Evolutionary conservation across 2,329 filamentous ascomycete species (phyloP).

Genomic region (Xylaria sp.): DNA sequence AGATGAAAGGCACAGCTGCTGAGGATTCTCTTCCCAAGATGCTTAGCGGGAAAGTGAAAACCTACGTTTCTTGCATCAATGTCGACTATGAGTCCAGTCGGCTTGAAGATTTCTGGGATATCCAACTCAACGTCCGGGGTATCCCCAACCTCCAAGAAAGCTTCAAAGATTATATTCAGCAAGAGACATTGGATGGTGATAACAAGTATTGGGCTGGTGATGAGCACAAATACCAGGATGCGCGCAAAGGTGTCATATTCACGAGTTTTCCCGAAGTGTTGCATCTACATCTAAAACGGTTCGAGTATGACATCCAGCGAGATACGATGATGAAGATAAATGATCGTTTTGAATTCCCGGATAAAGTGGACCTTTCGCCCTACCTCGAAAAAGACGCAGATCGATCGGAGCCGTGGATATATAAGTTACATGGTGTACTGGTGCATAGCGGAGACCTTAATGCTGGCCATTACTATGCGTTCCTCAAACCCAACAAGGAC

Average conservation of each 20-base stretch:
- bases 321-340: constrained; percentile 99
- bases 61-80: constrained; percentile 98
- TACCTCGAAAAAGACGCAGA: constrained; percentile 90
- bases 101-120: constrained; percentile 98
- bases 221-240: constrained; percentile 91
- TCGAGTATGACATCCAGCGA: constrained; percentile 95
- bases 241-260: constrained; percentile 97
- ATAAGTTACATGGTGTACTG: constrained; percentile 92
- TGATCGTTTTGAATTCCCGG: constrained; percentile 89
- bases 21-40: constrained; percentile 89
- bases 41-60: constrained; percentile 98
- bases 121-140: constrained; percentile 94
- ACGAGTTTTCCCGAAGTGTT: constrained; percentile 93
- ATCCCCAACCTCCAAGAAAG: constrained; percentile 94
- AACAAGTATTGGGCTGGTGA: constrained; percentile 97
- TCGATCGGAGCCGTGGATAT: constrained; percentile 87
- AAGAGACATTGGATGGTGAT: constrained; percentile 96
- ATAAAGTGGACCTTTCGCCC: constrained; percentile 82
- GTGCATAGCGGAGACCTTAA: constrained; percentile 98
- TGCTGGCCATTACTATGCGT: constrained; percentile 98
- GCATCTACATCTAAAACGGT: constrained; percentile 94
- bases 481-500: constrained; percentile 91
- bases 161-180: constrained; percentile 95
- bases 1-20: constrained; percentile 95
- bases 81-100: constrained; percentile 97